Evolutionary conservation across 495 filamentous ascomycete species (phyloP).

Genomic region (Zalerion maritima): DNA sequence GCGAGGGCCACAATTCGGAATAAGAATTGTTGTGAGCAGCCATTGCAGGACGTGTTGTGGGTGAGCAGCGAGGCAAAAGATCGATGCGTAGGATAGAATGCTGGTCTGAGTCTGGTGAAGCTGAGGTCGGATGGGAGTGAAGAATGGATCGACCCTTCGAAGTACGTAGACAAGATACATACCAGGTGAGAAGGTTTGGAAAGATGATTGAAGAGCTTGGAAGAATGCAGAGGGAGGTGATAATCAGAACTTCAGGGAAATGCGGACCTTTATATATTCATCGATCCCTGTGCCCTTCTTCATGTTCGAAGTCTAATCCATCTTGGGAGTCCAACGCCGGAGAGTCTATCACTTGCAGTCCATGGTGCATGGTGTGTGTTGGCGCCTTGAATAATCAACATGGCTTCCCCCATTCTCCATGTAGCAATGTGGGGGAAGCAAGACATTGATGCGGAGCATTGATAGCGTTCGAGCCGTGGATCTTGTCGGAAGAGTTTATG

Average conservation of each 20-base stretch:
- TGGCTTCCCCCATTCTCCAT: not conserved
- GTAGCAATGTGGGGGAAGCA: not conserved
- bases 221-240: slow-evolving; percentile 1
- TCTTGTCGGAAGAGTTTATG: not conserved
- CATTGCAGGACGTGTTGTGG: too few relatives aligned
- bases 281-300: slow-evolving; percentile 3
- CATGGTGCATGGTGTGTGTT: too few relatives aligned
- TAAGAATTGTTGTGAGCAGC: too few relatives aligned
- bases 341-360: too few relatives aligned
- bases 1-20: slow-evolving; percentile 6
- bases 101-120: too few relatives aligned
- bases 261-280: slow-evolving; percentile 8
- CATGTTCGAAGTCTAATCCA: slow-evolving; percentile 5
- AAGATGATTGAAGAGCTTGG: slow-evolving; percentile 1
- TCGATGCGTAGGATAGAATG: too few relatives aligned
- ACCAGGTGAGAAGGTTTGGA: slow-evolving; percentile 1
- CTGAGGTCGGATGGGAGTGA: too few relatives aligned
- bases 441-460: slow-evolving; percentile 2
- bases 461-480: not conserved
- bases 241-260: slow-evolving; percentile 5
- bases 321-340: slow-evolving; percentile 5
- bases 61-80: too few relatives aligned
- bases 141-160: too few relatives aligned
- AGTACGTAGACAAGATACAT: too few relatives aligned
- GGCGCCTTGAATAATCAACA: too few relatives aligned